phyloP scores from a whole-genome alignment of 2,329 filamentous ascomycete genomes.

The Venturia effusa region DNA sequence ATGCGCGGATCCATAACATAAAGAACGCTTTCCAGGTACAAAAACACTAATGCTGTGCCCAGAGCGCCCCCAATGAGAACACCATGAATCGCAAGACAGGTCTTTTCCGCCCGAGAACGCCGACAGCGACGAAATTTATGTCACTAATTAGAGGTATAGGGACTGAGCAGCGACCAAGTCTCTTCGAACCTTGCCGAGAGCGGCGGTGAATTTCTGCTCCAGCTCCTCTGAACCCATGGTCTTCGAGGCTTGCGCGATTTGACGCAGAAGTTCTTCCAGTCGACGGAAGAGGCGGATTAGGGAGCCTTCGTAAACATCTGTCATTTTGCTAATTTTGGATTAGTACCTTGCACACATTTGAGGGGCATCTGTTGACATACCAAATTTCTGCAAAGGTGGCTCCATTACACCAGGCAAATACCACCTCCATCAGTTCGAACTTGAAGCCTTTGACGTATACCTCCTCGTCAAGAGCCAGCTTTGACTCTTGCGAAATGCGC shows the following conservation, averaged over 20 bases:
- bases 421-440: slow-evolving; percentile 94
- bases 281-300: slow-evolving; percentile 93
- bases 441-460: slow-evolving; percentile 86
- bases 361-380: slow-evolving; percentile 47
- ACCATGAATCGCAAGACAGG: neutral
- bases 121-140: neutral
- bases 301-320: slow-evolving; percentile 92
- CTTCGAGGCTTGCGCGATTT: slow-evolving; percentile 91
- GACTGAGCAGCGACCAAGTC: slow-evolving; percentile 94
- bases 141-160: slow-evolving; percentile 65
- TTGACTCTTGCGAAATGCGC: slow-evolving; percentile 90
- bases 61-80: neutral
- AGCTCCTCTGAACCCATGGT: slow-evolving; percentile 97
- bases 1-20: neutral
- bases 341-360: neutral
- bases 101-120: neutral
- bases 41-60: neutral
- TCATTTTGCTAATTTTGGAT: slow-evolving; percentile 76
- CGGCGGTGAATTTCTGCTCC: slow-evolving; percentile 81
- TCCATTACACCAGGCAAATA: slow-evolving; percentile 83
- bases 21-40: neutral
- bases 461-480: slow-evolving; percentile 87
- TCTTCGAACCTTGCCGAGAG: slow-evolving; percentile 73
- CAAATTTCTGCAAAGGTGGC: slow-evolving; percentile 88
- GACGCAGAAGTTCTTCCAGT: slow-evolving; percentile 83